phyloP scores from a whole-genome alignment of 768 basidiomycete species.

The Leccinum barrowsii region DNA sequence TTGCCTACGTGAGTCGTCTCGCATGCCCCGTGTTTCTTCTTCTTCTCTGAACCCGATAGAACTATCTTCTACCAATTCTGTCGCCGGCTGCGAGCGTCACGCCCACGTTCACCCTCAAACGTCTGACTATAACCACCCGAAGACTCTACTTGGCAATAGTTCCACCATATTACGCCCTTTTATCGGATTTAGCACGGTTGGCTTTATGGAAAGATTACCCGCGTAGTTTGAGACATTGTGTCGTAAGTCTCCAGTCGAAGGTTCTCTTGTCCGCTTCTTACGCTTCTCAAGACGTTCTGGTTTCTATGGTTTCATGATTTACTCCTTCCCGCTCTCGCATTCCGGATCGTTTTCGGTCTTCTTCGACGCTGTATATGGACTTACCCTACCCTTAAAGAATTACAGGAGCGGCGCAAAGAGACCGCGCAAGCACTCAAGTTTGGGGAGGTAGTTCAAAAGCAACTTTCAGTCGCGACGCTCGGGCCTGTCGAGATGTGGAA shows the following conservation, averaged over 20 bases:
- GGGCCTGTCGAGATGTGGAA: constrained; percentile 53
- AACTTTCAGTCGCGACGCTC: constrained; percentile 45
- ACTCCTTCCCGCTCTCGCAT: constrained; percentile 49
- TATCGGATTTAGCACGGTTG: constrained; percentile 36
- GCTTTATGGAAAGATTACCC: constrained; percentile 54
- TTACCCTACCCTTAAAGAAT: constrained; percentile 52
- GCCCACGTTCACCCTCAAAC: constrained; percentile 51
- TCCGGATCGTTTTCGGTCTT: constrained; percentile 47
- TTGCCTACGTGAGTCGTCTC: constrained; percentile 23
- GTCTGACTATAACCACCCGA: constrained; percentile 48
- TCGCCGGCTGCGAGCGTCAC: constrained; percentile 38
- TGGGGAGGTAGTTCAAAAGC: constrained; percentile 44
- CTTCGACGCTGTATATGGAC: constrained; percentile 46
- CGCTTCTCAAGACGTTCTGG: constrained; percentile 51
- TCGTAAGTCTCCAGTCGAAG: constrained; percentile 36
- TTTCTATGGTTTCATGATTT: constrained; percentile 58
- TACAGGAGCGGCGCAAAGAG: constrained; percentile 49
- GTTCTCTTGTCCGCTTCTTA: constrained; percentile 2
- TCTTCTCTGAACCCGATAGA: constrained; percentile 23
- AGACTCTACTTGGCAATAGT: constrained; percentile 52
- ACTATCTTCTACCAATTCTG: constrained; percentile 45
- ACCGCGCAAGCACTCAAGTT: constrained; percentile 50
- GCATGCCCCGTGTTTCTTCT: constrained; percentile 1
- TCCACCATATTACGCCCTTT: constrained; percentile 47
- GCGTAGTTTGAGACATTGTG: constrained; percentile 48